Base-by-base conservation (phyloP, 2,329 filamentous ascomycete genomes). In the Cladosporium velox region DNA sequence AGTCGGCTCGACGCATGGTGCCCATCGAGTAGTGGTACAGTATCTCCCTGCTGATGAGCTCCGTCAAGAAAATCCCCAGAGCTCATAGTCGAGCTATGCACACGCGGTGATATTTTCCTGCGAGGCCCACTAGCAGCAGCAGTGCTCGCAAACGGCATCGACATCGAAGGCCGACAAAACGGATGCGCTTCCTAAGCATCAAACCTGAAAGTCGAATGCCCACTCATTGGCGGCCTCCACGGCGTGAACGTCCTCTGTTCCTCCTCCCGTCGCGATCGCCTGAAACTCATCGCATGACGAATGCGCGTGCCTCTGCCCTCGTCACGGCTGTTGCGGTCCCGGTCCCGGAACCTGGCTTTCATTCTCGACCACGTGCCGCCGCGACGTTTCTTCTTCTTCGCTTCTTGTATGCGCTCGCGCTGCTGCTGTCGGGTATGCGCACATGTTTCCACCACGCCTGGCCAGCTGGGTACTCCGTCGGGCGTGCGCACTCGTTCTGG, bases 151-250 rank as follows among this genome's bases (percentile, higher is more conserved):
- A 55, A n/a, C n/a, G 52, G 52, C 52, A 34, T 34, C 10, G 55
- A 58, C 21, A 34, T 11, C 32, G 55, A 58, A 26, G 55, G 55
- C 21, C 55, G 32, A 15, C n/a, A 68, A 52, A 76, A 72, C 2
- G 75, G 75, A 67, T 76, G 74, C 6, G 67, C 60, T 1, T 66
- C 63, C 26, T 73, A 49, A 5, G 66, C 59, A 8, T 58, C 70
- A 38, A 71, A 72, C 32, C 68, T 65, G 44, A 66, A 65, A 10
- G 72, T 72, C 3, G 55, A 62, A 63, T 77, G 73, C 21, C 73
- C 75, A 64, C 75, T 77, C 18, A 68, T 67, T 18, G 75, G 74
- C 44, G 75, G 74, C 51, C 74, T 68, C 75, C 75, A 77, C 14
- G 26, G 63, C 32, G 51, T 28, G 32, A 63, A 26, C 34, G 24